A percentile compares a stretch with the other conserved stretches of the same genome.
Evolutionary conservation across 2,329 filamentous ascomycete genomes (phyloP).

Genomic region (Curvularia sp.): DNA sequence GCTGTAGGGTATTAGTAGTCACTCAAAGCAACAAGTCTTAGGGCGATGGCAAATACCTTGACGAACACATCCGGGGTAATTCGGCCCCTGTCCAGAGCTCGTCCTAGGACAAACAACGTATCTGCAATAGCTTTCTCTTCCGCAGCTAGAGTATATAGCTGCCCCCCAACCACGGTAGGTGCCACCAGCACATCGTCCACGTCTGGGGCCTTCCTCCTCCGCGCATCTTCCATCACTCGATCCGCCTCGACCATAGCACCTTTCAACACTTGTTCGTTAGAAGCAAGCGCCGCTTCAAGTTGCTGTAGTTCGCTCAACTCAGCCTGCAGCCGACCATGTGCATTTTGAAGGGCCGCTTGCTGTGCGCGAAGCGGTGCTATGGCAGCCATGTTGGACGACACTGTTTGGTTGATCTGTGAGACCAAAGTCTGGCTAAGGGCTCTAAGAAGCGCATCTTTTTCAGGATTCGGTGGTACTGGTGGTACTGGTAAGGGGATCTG

Average conservation of each 20-base stretch:
- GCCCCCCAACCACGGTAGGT: slow-evolving; percentile 89
- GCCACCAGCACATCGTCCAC: slow-evolving; percentile 94
- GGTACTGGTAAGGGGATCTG: slow-evolving; percentile 69
- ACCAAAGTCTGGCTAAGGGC: slow-evolving; percentile 76
- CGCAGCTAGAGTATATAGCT: slow-evolving; percentile 86
- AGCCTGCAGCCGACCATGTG: slow-evolving; percentile 72
- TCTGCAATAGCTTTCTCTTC: slow-evolving; percentile 89
- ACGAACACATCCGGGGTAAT: slow-evolving; percentile 77
- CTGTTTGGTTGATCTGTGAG: slow-evolving; percentile 71
- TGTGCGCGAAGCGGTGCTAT: slow-evolving; percentile 80
- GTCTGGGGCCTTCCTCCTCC: slow-evolving; percentile 71
- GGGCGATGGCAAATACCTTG: slow-evolving; percentile 60
- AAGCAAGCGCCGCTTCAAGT: slow-evolving; percentile 73
- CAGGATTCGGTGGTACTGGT: slow-evolving; percentile 91
- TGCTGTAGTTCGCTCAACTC: slow-evolving; percentile 76
- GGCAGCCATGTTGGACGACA: slow-evolving; percentile 75
- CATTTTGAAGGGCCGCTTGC: slow-evolving; percentile 74
- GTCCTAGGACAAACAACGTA: slow-evolving; percentile 80
- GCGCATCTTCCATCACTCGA: slow-evolving; percentile 75
- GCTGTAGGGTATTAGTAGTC: slow-evolving; percentile 40
- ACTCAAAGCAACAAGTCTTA: not conserved
- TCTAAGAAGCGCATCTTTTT: slow-evolving; percentile 85
- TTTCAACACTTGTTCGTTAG: slow-evolving; percentile 80
- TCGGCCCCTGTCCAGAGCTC: slow-evolving; percentile 75
- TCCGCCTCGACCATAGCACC: slow-evolving; percentile 82